These are phyloP conservation scores for Yarrowia divulgata DNA, from an alignment of 805 yeast genomes.

Conservation along the genomic window DNA sequence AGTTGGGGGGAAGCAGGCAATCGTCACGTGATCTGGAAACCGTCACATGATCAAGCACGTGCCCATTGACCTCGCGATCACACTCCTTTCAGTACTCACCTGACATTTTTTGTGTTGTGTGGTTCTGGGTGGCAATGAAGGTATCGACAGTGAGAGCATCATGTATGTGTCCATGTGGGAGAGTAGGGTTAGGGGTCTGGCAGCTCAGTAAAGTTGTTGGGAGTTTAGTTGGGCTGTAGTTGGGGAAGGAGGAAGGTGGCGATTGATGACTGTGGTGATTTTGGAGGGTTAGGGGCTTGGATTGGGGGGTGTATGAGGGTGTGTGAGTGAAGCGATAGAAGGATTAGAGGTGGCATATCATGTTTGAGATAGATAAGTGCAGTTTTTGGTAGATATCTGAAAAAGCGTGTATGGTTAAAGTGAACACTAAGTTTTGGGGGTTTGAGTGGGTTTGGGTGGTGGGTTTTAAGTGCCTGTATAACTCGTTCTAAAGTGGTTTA, in stretches of 20 bases:
- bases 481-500: too few species aligned
- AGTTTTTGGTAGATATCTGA: too few species aligned
- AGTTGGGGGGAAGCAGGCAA: background rate
- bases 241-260: background rate
- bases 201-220: background rate
- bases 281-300: background rate
- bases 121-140: constrained; percentile 27
- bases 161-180: constrained; percentile 10
- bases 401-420: too few species aligned
- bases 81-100: constrained; percentile 3
- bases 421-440: too few species aligned
- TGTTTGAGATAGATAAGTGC: too few species aligned
- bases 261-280: background rate
- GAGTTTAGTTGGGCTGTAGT: background rate
- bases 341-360: too few species aligned
- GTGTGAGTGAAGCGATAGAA: background rate
- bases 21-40: too few species aligned
- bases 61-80: background rate
- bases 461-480: too few species aligned
- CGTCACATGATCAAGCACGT: background rate
- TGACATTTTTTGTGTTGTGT: constrained; percentile 21
- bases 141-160: background rate
- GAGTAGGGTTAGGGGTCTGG: constrained; percentile 20
- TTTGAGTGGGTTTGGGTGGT: too few species aligned
- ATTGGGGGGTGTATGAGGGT: background rate